These are phyloP conservation scores for Prosopis cineraria DNA, from an alignment of 306 rosid genomes.

Conservation along the genomic window DNA sequence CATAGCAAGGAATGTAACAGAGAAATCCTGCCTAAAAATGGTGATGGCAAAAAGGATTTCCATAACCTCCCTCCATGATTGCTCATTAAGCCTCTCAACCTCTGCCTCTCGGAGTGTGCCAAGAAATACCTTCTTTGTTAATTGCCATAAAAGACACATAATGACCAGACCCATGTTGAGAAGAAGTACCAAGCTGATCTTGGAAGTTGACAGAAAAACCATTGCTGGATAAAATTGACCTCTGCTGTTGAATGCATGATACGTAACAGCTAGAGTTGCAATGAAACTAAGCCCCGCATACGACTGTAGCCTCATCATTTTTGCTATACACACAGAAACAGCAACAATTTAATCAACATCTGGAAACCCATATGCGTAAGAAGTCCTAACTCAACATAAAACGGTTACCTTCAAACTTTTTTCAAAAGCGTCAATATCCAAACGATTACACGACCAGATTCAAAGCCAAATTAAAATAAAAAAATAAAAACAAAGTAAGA, in stretches of 20 bases:
- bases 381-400: not conserved
- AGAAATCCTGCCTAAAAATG: slow-evolving; percentile 94
- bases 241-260: slow-evolving; percentile 94
- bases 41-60: slow-evolving; percentile 96
- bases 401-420: too few species aligned
- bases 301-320: slow-evolving; percentile 86
- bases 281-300: slow-evolving; percentile 89
- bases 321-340: slow-evolving; percentile 35
- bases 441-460: too few species aligned
- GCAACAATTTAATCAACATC: slow-evolving; percentile 34
- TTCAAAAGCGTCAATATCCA: too few species aligned
- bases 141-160: slow-evolving; percentile 91
- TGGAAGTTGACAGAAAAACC: slow-evolving; percentile 95
- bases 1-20: slow-evolving; percentile 89
- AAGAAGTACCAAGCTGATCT: slow-evolving; percentile 92
- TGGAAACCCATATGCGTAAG: slow-evolving; percentile 12
- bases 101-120: slow-evolving; percentile 98
- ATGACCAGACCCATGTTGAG: slow-evolving; percentile 93
- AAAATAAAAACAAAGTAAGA: too few species aligned
- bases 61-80: slow-evolving; percentile 98
- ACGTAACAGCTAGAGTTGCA: slow-evolving; percentile 78
- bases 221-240: slow-evolving; percentile 97
- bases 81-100: slow-evolving; percentile 98
- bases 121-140: slow-evolving; percentile 76
- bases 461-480: too few species aligned